Conservation (phyloP, 2,329 filamentous ascomycete species). For the Xylaria sp. region DNA sequence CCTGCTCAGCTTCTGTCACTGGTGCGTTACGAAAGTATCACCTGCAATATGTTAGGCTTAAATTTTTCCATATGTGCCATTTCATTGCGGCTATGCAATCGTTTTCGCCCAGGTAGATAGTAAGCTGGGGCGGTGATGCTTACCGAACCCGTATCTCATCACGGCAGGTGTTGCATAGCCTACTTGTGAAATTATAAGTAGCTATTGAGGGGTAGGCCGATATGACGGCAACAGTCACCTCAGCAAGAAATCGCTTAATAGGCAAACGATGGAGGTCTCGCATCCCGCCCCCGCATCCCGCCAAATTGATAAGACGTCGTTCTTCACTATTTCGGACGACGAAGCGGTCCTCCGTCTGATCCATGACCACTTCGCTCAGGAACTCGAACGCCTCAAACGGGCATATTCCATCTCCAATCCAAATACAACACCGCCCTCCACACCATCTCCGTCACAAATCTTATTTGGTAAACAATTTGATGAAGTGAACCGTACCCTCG, state of each 20-base stretch:
- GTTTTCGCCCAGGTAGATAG: too few relatives aligned
- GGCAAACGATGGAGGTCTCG: constrained; percentile 4
- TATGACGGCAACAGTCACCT: neutral
- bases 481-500: constrained; percentile 55
- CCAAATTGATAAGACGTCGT: constrained; percentile 1
- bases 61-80: too few relatives aligned
- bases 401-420: constrained; percentile 44
- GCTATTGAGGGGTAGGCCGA: neutral
- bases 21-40: too few relatives aligned
- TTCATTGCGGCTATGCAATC: too few relatives aligned
- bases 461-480: constrained; percentile 50
- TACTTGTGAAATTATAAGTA: neutral
- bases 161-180: neutral
- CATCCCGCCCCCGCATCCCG: too few relatives aligned
- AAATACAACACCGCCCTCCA: constrained; percentile 20
- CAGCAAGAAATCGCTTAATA: neutral
- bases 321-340: constrained; percentile 32
- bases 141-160: too few relatives aligned
- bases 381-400: constrained; percentile 48
- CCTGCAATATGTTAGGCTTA: too few relatives aligned
- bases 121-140: too few relatives aligned
- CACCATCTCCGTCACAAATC: constrained; percentile 45
- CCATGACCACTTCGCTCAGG: constrained; percentile 43
- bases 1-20: too few relatives aligned
- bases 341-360: constrained; percentile 44